Evolutionary conservation across 495 filamentous ascomycete species (phyloP).

Genomic region (Aspergillus incahuasiensis): DNA sequence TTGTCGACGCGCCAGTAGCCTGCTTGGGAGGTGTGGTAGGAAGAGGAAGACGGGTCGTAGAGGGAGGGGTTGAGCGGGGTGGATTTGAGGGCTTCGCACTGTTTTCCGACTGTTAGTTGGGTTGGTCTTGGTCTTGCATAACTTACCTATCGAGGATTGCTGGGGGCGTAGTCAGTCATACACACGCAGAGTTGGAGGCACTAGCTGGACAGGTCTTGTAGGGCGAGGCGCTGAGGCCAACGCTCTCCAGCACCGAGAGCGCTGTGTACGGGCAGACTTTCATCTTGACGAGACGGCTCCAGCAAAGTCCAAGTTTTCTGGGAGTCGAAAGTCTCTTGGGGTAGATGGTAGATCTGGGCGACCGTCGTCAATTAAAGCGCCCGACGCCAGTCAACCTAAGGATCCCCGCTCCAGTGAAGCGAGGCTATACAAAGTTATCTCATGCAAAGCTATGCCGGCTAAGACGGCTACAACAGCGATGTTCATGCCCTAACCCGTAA

Average conservation of each 20-base stretch:
- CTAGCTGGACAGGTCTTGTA: neutral
- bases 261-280: neutral
- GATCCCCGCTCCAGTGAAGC: too few species aligned
- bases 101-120: neutral
- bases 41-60: neutral
- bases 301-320: too few species aligned
- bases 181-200: neutral
- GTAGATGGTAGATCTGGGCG: neutral
- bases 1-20: slow-evolving; percentile 10
- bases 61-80: neutral
- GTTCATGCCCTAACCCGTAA: too few species aligned
- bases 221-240: neutral
- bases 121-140: too few species aligned
- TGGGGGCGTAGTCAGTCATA: neutral
- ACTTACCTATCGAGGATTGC: too few species aligned
- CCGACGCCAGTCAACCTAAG: neutral
- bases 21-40: neutral
- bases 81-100: neutral
- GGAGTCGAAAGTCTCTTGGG: neutral
- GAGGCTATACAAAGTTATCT: too few species aligned
- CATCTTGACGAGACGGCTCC: neutral
- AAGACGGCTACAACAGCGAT: too few species aligned
- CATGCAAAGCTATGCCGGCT: too few species aligned
- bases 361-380: neutral
- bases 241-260: neutral